Percentiles rank a stretch among this genome's conserved stretches.
phyloP scores from a whole-genome alignment of 306 rosid species.

The Astragalus glycyphyllos region DNA sequence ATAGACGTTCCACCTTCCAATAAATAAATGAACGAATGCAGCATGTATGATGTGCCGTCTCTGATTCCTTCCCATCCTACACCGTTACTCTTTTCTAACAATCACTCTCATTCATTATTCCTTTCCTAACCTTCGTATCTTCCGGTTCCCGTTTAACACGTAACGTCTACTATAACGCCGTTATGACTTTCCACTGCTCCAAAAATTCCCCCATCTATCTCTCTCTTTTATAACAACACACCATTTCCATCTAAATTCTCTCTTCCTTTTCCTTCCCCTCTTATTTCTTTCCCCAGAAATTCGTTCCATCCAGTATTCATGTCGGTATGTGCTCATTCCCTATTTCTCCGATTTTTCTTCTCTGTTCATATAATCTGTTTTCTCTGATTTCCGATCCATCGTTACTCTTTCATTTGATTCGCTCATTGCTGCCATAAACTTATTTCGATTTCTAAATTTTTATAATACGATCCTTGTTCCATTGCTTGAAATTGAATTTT shows the following conservation, averaged over 20 bases:
- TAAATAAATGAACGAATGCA: not conserved
- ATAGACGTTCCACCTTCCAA: not conserved
- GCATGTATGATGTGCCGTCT: not conserved
- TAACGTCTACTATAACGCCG: slow-evolving; percentile 42
- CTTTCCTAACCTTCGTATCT: not conserved
- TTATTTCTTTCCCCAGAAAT: slow-evolving; percentile 46
- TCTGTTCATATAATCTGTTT: slow-evolving; percentile 29
- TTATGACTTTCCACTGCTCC: slow-evolving; percentile 20
- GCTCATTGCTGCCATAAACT: not conserved
- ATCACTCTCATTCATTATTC: not conserved
- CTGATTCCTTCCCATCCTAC: slow-evolving; percentile 9
- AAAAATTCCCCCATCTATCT: not conserved
- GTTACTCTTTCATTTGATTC: not conserved
- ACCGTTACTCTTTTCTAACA: slow-evolving; percentile 21
- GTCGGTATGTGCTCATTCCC: slow-evolving; percentile 64
- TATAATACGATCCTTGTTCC: slow-evolving; percentile 24
- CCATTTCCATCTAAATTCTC: not conserved
- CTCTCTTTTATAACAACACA: slow-evolving; percentile 15
- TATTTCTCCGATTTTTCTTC: not conserved
- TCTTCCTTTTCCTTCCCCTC: not conserved
- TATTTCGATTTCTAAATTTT: not conserved
- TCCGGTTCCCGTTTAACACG: not conserved
- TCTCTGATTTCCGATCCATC: slow-evolving; percentile 34
- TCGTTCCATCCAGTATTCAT: slow-evolving; percentile 52
- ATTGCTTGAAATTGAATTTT: slow-evolving; percentile 31